A percentile compares a stretch with the other conserved stretches of the same genome.
Conservation (phyloP, 805 yeast genomes). For the Ogataea nonfermentans region DNA sequence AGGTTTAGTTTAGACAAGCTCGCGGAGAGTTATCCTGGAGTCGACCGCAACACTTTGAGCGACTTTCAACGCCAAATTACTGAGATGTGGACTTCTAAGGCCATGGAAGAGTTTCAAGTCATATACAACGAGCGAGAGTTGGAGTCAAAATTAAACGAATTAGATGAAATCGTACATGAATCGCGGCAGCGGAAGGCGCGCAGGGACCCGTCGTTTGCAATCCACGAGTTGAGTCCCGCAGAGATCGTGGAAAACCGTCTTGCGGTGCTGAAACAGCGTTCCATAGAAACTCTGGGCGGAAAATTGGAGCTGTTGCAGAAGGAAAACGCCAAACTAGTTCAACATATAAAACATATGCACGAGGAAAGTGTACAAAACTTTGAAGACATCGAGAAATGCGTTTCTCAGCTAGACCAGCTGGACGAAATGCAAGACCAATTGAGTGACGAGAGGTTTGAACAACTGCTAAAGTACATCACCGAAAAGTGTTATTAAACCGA, state of each 20-base stretch:
- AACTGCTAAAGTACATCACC: conserved; percentile 22
- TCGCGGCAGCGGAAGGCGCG: conserved; percentile 30
- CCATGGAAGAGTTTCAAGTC: conserved; percentile 44
- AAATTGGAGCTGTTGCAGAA: conserved; percentile 17
- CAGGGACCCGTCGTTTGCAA: conserved; percentile 13
- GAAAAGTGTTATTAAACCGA: conserved; percentile 11
- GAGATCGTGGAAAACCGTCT: conserved; percentile 24
- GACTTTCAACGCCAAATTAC: conserved; percentile 45
- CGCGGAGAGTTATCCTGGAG: conserved; percentile 44
- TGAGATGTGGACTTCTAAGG: conserved; percentile 42
- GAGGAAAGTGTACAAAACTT: conserved; percentile 11
- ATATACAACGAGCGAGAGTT: conserved; percentile 47
- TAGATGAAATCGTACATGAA: conserved; percentile 46
- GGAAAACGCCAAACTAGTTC: conserved; percentile 15
- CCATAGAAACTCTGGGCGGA: conserved; percentile 15
- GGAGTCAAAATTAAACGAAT: conserved; percentile 41
- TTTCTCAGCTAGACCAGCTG: conserved; percentile 15
- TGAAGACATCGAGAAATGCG: conserved; percentile 8
- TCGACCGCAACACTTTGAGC: conserved; percentile 41
- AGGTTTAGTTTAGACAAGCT: conserved; percentile 44
- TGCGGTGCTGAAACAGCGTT: conserved; percentile 13
- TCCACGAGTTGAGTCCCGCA: conserved; percentile 22
- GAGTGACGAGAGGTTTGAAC: conserved; percentile 19
- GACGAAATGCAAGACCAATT: conserved; percentile 16
- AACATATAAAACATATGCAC: conserved; percentile 12